Conservation (phyloP, 345 rosid species). For the Noccaea bulbosa region DNA sequence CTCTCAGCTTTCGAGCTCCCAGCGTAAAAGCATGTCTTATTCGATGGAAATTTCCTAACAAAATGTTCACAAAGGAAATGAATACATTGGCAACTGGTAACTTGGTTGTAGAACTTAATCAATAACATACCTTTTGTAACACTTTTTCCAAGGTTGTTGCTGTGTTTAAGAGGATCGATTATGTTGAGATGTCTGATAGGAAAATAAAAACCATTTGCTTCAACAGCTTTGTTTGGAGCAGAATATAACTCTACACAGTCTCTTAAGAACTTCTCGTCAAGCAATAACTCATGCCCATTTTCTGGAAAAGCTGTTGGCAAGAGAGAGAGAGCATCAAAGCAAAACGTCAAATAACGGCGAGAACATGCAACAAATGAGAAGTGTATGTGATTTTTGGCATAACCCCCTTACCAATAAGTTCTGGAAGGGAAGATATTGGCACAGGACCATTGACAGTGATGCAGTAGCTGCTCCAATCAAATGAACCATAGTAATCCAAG, state of each 20-base stretch:
- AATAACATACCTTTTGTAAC: slow-evolving; percentile 69
- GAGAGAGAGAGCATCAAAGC: neutral
- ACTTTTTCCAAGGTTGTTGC: slow-evolving; percentile 91
- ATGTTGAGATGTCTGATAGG: slow-evolving; percentile 71
- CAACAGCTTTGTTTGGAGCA: slow-evolving; percentile 47
- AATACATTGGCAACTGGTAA: neutral
- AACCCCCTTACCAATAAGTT: slow-evolving; percentile 53
- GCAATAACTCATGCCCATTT: slow-evolving; percentile 52
- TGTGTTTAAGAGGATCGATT: slow-evolving; percentile 78
- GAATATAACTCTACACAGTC: slow-evolving; percentile 54
- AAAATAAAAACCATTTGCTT: slow-evolving; percentile 51
- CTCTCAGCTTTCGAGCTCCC: slow-evolving; percentile 62
- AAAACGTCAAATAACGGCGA: slow-evolving; percentile 3
- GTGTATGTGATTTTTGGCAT: neutral
- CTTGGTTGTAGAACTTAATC: neutral
- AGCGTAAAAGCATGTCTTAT: slow-evolving; percentile 64
- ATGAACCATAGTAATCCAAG: slow-evolving; percentile 75
- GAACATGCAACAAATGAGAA: neutral
- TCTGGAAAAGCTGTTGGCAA: slow-evolving; percentile 40
- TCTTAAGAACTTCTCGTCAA: slow-evolving; percentile 62
- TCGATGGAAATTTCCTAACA: slow-evolving; percentile 71
- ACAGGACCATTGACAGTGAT: slow-evolving; percentile 70
- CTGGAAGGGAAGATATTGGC: slow-evolving; percentile 58
- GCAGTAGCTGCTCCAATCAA: slow-evolving; percentile 79
- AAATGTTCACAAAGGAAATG: neutral